Conservation (phyloP, 1,139 yeast species). For the Taphrina wiesneri region DNA sequence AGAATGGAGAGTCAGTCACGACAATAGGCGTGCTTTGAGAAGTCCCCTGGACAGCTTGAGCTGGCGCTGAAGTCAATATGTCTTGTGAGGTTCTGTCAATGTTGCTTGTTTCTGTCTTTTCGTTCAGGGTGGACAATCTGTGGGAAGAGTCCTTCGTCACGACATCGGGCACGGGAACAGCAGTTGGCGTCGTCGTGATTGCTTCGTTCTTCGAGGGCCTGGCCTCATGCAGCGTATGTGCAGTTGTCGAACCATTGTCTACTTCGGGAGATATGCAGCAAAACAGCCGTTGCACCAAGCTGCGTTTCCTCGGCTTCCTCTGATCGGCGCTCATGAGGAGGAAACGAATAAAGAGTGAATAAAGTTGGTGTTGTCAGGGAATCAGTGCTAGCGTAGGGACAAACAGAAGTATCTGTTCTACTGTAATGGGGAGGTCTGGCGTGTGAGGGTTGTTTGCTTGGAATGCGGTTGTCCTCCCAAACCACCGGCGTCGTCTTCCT, state of each 20-base stretch:
- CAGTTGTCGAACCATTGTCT: neutral
- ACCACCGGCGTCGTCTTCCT: neutral
- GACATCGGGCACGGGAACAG: neutral
- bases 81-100: neutral
- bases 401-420: neutral
- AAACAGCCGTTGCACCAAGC: neutral
- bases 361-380: conserved; percentile 7
- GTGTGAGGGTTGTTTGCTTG: neutral
- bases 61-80: neutral
- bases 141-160: neutral
- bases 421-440: neutral
- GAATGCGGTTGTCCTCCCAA: neutral
- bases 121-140: neutral
- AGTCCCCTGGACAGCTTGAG: neutral
- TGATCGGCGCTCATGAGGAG: conserved; percentile 17
- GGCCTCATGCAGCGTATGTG: neutral
- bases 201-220: neutral
- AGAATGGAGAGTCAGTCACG: neutral
- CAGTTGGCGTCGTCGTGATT: neutral
- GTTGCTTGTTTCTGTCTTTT: neutral
- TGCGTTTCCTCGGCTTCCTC: conserved; percentile 7
- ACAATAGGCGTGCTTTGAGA: neutral
- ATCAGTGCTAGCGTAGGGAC: neutral
- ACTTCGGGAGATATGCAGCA: conserved; percentile 10
- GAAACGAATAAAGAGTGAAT: neutral